Evolutionary conservation across 345 rosid genomes (phyloP), one percentile per base, ranked within the genome.

Genomic region (Hibiscus mutabilis): DNA sequence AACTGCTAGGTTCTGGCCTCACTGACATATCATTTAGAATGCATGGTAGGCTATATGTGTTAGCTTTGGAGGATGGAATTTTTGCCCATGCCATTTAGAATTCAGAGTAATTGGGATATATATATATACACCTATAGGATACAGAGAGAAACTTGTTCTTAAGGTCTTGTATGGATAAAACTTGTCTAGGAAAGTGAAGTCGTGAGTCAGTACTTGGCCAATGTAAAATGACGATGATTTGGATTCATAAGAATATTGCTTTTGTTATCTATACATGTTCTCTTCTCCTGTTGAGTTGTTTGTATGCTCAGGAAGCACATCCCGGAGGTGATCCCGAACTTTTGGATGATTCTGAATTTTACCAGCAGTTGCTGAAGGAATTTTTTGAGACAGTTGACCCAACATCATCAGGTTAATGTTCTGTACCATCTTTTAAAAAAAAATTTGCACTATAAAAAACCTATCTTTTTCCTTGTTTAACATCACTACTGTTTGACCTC

Each of bases 251-350:
- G 24, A 49, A 49, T 67, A 35, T 19, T 67, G 42, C 42, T 67
- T 65, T 27, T 49, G 42, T 49, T 7, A 66, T 66, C 47, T 44
- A 47, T 25, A 3, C 37, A 66, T 46, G 37, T 16, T 66, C 56
- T 31, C 16, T 31, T 3, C 12, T 51, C n/a, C 19, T 35, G 29
- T 69, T 25, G 25, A 16, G 6, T 60, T 29, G 57, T 9, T 75
- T 33, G 18, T 71, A 6, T 73, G 61, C 66, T 31, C 70, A 90
- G 99, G 97, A 77, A 58, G 77, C 83, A 51, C 68, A 74, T 72
- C 64, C 76, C 47, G 92, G 84, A 76, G 92, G 88, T 73, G 97
- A 95, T 78, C 92, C 93, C 37, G 98, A 92, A 76, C 97, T 95
- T 69, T 77, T 95, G 40, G 91, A 92, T 19, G 99, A 95, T 72